Evolutionary conservation across 257 asterid genomes (phyloP).

Genomic region (Misopates orontium): DNA sequence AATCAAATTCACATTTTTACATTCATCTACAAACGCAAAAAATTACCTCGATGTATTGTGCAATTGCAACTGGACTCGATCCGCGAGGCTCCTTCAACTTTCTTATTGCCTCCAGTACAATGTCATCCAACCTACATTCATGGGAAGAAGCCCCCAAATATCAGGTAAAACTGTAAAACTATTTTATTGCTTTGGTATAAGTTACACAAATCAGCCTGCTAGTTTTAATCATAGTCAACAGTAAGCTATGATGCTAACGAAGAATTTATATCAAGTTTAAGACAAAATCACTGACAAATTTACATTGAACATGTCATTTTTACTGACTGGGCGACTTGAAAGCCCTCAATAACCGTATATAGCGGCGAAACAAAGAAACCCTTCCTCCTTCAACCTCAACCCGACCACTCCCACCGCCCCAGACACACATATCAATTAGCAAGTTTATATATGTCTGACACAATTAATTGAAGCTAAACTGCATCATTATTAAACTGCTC

Average conservation of each 20-base stretch:
- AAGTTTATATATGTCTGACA: neutral
- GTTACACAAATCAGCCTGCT: conserved; percentile 5
- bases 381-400: neutral
- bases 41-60: conserved; percentile 74
- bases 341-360: neutral
- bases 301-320: neutral
- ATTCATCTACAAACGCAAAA: neutral
- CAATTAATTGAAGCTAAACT: conserved; percentile 4
- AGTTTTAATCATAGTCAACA: neutral
- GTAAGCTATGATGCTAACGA: conserved; percentile 1
- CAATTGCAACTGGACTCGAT: conserved; percentile 65
- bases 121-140: conserved; percentile 66
- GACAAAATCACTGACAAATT: neutral
- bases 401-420: too few relatives aligned
- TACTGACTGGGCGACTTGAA: neutral
- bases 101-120: conserved; percentile 77
- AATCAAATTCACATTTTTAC: conserved; percentile 4
- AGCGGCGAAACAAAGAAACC: neutral
- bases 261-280: conserved; percentile 12
- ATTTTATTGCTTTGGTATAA: conserved; percentile 6
- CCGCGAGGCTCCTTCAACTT: conserved; percentile 95
- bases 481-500: neutral
- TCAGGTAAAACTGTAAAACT: neutral
- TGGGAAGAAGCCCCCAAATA: conserved; percentile 22
- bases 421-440: conserved; percentile 1